Conservation (phyloP, 129 eudicot species). For the Lactuca saligna region DNA sequence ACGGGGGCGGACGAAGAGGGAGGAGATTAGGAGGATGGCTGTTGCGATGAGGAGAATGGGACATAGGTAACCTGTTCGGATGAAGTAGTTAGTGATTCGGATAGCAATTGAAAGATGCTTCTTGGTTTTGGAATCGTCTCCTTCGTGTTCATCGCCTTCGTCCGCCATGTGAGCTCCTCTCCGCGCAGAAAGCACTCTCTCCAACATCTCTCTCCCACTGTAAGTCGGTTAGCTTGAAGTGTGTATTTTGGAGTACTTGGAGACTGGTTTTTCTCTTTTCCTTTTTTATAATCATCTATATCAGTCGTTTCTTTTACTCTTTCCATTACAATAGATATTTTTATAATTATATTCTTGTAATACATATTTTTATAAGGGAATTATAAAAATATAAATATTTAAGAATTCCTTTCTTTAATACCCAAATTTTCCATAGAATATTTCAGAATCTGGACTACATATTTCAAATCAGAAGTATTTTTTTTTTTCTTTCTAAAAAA, state of each 20-base stretch:
- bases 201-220: conserved; percentile 51
- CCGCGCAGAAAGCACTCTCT: conserved; percentile 63
- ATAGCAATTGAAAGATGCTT: conserved; percentile 55
- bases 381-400: too few species aligned
- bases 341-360: too few species aligned
- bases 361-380: too few species aligned
- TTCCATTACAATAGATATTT: background rate
- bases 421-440: too few species aligned
- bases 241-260: conserved; percentile 7
- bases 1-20: conserved; percentile 47
- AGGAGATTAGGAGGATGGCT: conserved; percentile 30
- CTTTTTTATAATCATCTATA: background rate
- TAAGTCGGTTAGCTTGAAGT: conserved; percentile 29
- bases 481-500: too few species aligned
- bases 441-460: too few species aligned
- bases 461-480: too few species aligned
- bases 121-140: conserved; percentile 74
- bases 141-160: conserved; percentile 42
- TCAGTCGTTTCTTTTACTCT: conserved; percentile 8
- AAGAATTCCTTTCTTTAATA: too few species aligned
- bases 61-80: conserved; percentile 64
- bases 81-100: conserved; percentile 48
- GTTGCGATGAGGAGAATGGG: conserved; percentile 36
- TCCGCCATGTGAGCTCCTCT: conserved; percentile 54
- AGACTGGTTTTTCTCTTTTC: conserved; percentile 18